Evolutionary conservation across 2,329 filamentous ascomycete species (phyloP).

Genomic region (Xylaria sp.): DNA sequence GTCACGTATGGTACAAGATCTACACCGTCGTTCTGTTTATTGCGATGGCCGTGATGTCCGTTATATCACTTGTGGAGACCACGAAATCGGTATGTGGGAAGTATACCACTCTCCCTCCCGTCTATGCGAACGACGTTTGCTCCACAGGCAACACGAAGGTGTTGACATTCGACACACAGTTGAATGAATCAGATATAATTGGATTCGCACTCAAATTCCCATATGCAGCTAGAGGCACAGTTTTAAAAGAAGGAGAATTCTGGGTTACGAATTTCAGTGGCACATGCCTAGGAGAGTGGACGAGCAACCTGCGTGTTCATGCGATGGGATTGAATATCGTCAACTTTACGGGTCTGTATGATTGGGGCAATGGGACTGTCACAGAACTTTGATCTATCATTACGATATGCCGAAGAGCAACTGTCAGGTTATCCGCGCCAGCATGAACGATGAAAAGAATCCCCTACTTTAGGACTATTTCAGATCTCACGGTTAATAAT

Average conservation of each 20-base stretch:
- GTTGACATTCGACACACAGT: background rate
- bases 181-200: background rate
- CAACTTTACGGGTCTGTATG: background rate
- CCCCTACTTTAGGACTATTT: no score
- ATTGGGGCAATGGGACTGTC: background rate
- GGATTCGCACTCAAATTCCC: background rate
- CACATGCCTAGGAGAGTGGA: background rate
- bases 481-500: no score
- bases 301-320: background rate
- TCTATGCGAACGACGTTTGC: background rate
- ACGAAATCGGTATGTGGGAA: background rate
- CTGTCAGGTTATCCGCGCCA: no score
- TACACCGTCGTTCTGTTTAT: constrained; percentile 25
- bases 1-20: constrained; percentile 34
- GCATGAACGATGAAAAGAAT: no score
- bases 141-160: background rate
- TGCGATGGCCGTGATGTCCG: background rate
- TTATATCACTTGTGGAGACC: background rate
- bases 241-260: background rate
- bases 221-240: background rate
- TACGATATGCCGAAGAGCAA: no score
- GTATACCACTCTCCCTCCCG: background rate
- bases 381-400: no score
- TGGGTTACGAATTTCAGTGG: background rate
- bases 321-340: background rate